Percentiles rank a stretch among this genome's conserved stretches.
These are phyloP conservation scores for Mycosphaerelloides madeirae DNA, from an alignment of 2,329 filamentous ascomycete genomes.

Conservation along the genomic window DNA sequence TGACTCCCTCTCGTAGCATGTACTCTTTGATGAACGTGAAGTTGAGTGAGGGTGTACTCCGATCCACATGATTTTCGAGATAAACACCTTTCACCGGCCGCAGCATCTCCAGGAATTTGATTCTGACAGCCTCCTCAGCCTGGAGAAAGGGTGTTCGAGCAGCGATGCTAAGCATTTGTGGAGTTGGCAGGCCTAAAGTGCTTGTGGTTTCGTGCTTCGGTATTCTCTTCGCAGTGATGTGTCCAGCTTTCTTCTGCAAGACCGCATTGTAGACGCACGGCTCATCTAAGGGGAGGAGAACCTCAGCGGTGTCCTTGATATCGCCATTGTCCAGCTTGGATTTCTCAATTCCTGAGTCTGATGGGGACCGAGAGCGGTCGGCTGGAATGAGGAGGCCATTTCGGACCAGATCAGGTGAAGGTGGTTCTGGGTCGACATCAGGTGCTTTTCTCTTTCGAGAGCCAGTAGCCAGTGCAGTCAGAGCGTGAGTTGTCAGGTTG, in stretches of 20 bases:
- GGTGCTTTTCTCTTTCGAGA: slow-evolving; percentile 28
- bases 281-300: no score
- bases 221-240: slow-evolving; percentile 29
- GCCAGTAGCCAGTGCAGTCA: neutral
- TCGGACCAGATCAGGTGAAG: slow-evolving; percentile 13
- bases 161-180: slow-evolving; percentile 34
- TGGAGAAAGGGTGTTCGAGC: slow-evolving; percentile 23
- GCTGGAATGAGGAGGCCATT: slow-evolving; percentile 20
- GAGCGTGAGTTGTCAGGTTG: neutral
- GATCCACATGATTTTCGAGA: slow-evolving; percentile 55
- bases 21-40: slow-evolving; percentile 67
- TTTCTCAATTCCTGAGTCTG: slow-evolving; percentile 1
- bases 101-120: slow-evolving; percentile 34
- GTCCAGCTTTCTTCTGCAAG: slow-evolving; percentile 34
- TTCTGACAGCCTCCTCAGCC: slow-evolving; percentile 36
- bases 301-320: neutral
- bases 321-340: neutral
- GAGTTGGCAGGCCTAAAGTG: slow-evolving; percentile 32
- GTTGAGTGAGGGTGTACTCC: slow-evolving; percentile 50
- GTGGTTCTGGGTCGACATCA: slow-evolving; percentile 6
- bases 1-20: slow-evolving; percentile 56
- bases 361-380: slow-evolving; percentile 9
- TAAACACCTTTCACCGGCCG: slow-evolving; percentile 24
- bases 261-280: slow-evolving; percentile 39
- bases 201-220: slow-evolving; percentile 24